Base-by-base conservation (phyloP, 345 rosid species). In the Lepidium aucheri region DNA sequence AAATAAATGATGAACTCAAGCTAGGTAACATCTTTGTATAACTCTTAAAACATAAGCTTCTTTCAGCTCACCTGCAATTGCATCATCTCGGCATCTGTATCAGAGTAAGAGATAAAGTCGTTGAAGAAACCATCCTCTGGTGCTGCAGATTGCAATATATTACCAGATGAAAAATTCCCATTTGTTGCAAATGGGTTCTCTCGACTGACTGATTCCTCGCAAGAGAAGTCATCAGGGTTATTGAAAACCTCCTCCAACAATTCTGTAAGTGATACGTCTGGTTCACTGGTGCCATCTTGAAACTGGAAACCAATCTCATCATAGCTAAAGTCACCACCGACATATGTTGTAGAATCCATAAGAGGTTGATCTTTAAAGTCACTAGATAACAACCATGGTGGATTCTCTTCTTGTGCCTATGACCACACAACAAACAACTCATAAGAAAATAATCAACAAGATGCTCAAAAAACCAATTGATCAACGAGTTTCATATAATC, bases 201-300 rank as follows among this genome's bases (percentile, higher is more conserved):
- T 52, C 65, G 75, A 63, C 76, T 59, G 46, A 54, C 68, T 18
- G 77, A 76, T 52, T 78, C 84, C 61, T 56, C 61, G 46, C 61
- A 56, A 5, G 61, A 56, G 45, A 40, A 73, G 36, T 73, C 86
- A 16, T 76, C 86, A 7, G 75, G 76, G 74, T 74, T 76, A 58
- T 79, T 74, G 51, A 74, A 80, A 47, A 80, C 67, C 50, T 69
- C 86, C 76, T 79, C 81, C 72, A 81, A 81, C 71, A 84, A 45
- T 0, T 81, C 80, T 0, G 82, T 53, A 11, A 85, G 53, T 39
- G 80, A 65, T 20, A 74, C 70, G 72, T 87, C 90, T 12, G 69
- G 83, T 47, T 80, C 91, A 58, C 80, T 32, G 32, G 80, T 78
- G 32, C 85, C 87, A 76, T 86, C 91, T 46, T 57, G 86, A 64